Percentiles rank a stretch among this genome's conserved stretches.
Conservation (phyloP, 2,329 filamentous ascomycete species). For the Aspergillaceae sp. region DNA sequence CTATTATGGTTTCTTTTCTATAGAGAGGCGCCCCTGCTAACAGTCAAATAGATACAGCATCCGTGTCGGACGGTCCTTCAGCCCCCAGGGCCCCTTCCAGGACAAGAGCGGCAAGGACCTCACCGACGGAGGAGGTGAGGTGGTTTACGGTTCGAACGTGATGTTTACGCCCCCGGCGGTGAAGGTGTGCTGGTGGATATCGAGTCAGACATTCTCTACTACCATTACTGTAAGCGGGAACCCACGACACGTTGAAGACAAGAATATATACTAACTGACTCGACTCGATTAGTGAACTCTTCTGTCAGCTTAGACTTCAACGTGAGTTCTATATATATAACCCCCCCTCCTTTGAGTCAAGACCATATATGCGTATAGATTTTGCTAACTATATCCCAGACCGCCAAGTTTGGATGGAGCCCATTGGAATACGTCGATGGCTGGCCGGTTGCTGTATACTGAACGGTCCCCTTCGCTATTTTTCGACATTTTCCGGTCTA, state of each 20-base stretch:
- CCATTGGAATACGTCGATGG: constrained; percentile 23
- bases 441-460: constrained; percentile 19
- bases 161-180: constrained; percentile 58
- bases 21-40: not conserved
- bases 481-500: not conserved
- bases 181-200: constrained; percentile 51
- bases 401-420: constrained; percentile 25
- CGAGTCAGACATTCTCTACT: constrained; percentile 24
- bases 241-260: not conserved
- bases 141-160: constrained; percentile 53
- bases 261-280: constrained; percentile 3
- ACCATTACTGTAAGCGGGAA: constrained; percentile 24
- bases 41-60: constrained; percentile 48
- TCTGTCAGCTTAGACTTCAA: constrained; percentile 21
- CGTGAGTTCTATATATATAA: constrained; percentile 11
- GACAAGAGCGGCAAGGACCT: constrained; percentile 48
- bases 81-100: constrained; percentile 47
- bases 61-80: constrained; percentile 51
- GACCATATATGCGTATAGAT: not conserved
- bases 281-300: constrained; percentile 19
- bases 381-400: constrained; percentile 15
- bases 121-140: constrained; percentile 49
- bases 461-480: not conserved
- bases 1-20: not conserved
- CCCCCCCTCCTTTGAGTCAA: not conserved